Conservation (phyloP, 1,139 yeast genomes). For the Pichia sp. region DNA sequence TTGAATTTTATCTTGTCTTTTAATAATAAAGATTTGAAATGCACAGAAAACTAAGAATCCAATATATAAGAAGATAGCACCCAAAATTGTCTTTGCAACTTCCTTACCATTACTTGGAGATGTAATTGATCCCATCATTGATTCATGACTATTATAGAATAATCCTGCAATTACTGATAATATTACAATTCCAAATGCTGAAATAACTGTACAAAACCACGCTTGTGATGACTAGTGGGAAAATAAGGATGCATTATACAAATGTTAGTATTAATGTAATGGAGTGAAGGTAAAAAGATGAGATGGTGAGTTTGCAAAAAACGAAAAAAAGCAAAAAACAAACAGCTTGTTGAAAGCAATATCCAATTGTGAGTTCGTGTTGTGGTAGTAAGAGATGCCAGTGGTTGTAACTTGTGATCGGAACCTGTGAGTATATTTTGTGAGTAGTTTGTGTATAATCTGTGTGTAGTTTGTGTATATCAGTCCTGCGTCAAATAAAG, state of each 20-base stretch:
- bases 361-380: too few relatives aligned
- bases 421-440: too few relatives aligned
- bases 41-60: constrained; percentile 85
- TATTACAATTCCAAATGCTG: constrained; percentile 86
- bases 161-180: constrained; percentile 77
- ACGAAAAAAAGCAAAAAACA: too few relatives aligned
- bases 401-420: too few relatives aligned
- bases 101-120: constrained; percentile 91
- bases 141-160: constrained; percentile 75
- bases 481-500: too few relatives aligned
- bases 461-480: too few relatives aligned
- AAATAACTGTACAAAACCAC: constrained; percentile 89
- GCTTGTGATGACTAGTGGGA: constrained; percentile 67
- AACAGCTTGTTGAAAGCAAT: too few relatives aligned
- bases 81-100: constrained; percentile 83
- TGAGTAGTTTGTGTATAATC: too few relatives aligned
- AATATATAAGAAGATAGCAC: constrained; percentile 81
- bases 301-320: too few relatives aligned
- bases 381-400: too few relatives aligned
- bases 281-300: too few relatives aligned
- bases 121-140: constrained; percentile 84
- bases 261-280: not conserved
- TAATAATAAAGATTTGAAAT: constrained; percentile 61
- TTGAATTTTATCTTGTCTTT: constrained; percentile 54
- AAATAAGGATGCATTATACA: too few relatives aligned